phyloP scores from a whole-genome alignment of 441 rosid genomes.

The Kokia cookei region DNA sequence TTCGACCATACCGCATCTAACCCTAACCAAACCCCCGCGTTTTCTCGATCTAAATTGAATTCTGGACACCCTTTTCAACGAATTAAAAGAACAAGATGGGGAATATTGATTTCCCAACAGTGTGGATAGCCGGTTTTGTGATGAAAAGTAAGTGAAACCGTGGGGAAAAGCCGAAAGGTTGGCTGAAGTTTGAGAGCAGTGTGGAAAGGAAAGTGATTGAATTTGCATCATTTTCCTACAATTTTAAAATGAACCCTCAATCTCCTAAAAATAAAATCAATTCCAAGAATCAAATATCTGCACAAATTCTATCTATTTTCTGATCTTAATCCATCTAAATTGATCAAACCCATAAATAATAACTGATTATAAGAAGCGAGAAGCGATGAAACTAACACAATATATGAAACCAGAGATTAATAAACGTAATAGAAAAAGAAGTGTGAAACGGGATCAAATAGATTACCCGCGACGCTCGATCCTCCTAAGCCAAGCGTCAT shows the following conservation, averaged over 20 bases:
- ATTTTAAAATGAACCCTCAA: not conserved
- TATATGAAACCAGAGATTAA: not conserved
- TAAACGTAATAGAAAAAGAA: not conserved
- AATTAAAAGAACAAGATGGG: conserved; percentile 20
- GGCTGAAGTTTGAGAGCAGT: conserved; percentile 1
- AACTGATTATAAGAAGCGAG: not conserved
- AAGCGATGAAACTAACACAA: not conserved
- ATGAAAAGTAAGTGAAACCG: conserved; percentile 3
- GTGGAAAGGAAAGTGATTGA: conserved; percentile 14
- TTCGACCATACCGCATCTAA: conserved; percentile 22
- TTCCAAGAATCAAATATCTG: not conserved
- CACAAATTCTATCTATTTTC: not conserved
- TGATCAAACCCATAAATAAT: not conserved
- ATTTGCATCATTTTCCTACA: conserved; percentile 22
- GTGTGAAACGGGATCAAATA: not conserved
- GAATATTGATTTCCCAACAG: not conserved
- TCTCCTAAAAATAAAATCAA: not conserved
- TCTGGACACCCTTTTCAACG: conserved; percentile 19
- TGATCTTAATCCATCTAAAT: not conserved
- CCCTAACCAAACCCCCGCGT: conserved; percentile 10
- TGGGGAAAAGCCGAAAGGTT: conserved; percentile 7
- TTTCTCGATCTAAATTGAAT: conserved; percentile 17
- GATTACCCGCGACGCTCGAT: not conserved
- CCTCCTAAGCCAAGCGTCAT: not conserved
- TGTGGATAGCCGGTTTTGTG: not conserved